Conservation (phyloP, 768 basidiomycete species). For the Leccinum barrowsii region DNA sequence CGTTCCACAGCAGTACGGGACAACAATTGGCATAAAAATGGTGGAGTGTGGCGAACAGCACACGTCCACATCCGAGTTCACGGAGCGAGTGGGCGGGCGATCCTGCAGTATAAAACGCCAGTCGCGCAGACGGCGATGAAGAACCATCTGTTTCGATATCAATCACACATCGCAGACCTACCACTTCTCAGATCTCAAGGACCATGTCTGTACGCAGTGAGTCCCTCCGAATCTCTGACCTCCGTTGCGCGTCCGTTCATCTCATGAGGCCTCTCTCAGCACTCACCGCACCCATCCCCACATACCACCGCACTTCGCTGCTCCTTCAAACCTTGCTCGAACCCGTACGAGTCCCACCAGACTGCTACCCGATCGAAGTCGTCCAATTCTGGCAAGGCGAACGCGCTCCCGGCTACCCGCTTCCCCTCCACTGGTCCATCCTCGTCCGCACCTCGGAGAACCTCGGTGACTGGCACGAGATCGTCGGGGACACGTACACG, state of each 20-base stretch:
- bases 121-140: neutral
- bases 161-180: neutral
- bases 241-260: neutral
- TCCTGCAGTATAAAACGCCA: neutral
- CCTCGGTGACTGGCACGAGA: conserved; percentile 25
- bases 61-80: neutral
- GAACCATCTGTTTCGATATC: neutral
- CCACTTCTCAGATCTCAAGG: neutral
- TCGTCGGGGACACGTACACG: conserved; percentile 26
- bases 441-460: conserved; percentile 20
- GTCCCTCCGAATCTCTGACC: neutral
- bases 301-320: neutral
- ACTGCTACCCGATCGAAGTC: conserved; percentile 23
- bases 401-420: conserved; percentile 1
- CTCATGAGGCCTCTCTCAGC: neutral
- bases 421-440: conserved; percentile 30
- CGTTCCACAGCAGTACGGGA: neutral
- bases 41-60: neutral
- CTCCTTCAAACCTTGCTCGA: conserved; percentile 11
- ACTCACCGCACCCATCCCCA: neutral
- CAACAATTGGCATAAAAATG: neutral
- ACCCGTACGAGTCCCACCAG: conserved; percentile 17
- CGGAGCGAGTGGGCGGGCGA: neutral
- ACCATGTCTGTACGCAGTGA: neutral
- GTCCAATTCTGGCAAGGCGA: conserved; percentile 33